Evolutionary conservation across 768 basidiomycete genomes (phyloP), one percentile per base, ranked within the genome.

Genomic region (Dioszegia hungarica): DNA sequence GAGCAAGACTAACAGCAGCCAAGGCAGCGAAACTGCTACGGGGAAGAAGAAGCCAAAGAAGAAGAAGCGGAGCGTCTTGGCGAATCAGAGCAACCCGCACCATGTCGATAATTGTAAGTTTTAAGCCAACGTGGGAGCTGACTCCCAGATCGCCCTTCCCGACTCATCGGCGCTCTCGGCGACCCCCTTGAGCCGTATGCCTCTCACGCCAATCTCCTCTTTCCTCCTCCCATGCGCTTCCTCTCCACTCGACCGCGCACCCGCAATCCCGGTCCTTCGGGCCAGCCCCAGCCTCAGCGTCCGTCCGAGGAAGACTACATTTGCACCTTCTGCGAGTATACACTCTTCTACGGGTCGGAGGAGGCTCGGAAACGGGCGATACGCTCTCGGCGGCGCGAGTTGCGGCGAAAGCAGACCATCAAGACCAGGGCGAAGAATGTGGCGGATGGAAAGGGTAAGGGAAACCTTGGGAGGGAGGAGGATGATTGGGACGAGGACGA

Each of bases 81-180:
- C 91, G 41, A 94, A 95, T 74, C 90, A 90, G 41, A 88, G 89
- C 50, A 95, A 98, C 72, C 92, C 90, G 2, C 94, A 98, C 77
- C 93, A 95, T 78, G 81, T 93, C 56, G 82, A 87, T 70, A 97
- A 97, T 79, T 98, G 69, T 70, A 27, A 57, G 67, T 61, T n/a
- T n/a, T n/a, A n/a, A 25, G 9, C n/a, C 27, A n/a, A 20, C 34
- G 29, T 9, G 9, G 10, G 9, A 24, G 54, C 64, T 67, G 56
- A 64, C 40, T 20, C 14, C 31, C 45, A 72, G 73, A 74, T 51
- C 64, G 69, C 0, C 68, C 66, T 19, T 61, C 67, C 5, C 64
- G 73, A 1, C 62, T 56, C 10, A 52, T 66, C 15, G 45, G 62
- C 14, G 47, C 63, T 17, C 54, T 59, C 12, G 37, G 46, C 1